Percentiles rank a stretch among this genome's conserved stretches.
Conservation (phyloP, 768 basidiomycete species). For the Tricholoma furcatifolium region DNA sequence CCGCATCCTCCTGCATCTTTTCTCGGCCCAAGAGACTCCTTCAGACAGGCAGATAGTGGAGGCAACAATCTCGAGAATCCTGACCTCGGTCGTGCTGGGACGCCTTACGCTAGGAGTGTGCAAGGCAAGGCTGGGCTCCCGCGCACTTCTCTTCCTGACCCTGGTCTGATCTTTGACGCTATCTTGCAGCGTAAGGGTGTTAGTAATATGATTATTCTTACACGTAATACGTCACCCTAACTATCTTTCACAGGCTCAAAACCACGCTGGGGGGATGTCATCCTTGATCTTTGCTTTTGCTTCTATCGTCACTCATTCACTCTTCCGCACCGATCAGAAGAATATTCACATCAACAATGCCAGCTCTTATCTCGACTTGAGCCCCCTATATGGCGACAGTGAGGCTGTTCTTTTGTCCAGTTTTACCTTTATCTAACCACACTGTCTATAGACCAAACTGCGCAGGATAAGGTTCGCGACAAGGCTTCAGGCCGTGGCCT, state of each 20-base stretch:
- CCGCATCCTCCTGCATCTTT: constrained; percentile 47
- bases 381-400: constrained; percentile 54
- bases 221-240: constrained; percentile 1
- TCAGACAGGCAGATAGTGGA: constrained; percentile 48
- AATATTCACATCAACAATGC: constrained; percentile 51
- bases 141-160: constrained; percentile 47
- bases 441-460: constrained; percentile 28
- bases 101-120: constrained; percentile 53
- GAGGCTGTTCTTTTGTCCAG: constrained; percentile 11
- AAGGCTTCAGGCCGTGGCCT: constrained; percentile 48
- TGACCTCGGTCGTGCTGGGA: constrained; percentile 48
- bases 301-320: constrained; percentile 40
- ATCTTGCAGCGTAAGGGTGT: constrained; percentile 44
- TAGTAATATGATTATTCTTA: constrained; percentile 17
- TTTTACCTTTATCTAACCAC: background rate
- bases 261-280: constrained; percentile 58
- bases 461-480: constrained; percentile 44
- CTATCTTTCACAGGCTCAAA: constrained; percentile 4
- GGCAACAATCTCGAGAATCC: constrained; percentile 46
- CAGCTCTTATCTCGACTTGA: constrained; percentile 56
- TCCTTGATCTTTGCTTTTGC: constrained; percentile 68
- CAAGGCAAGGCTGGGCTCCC: constrained; percentile 41
- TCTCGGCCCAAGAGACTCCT: constrained; percentile 33
- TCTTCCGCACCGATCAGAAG: constrained; percentile 48
- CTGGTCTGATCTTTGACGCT: constrained; percentile 61